Percentiles rank a stretch among this genome's conserved stretches.
Evolutionary conservation across 2,329 filamentous ascomycete genomes (phyloP).

Genomic region (Nothopassalora personata): DNA sequence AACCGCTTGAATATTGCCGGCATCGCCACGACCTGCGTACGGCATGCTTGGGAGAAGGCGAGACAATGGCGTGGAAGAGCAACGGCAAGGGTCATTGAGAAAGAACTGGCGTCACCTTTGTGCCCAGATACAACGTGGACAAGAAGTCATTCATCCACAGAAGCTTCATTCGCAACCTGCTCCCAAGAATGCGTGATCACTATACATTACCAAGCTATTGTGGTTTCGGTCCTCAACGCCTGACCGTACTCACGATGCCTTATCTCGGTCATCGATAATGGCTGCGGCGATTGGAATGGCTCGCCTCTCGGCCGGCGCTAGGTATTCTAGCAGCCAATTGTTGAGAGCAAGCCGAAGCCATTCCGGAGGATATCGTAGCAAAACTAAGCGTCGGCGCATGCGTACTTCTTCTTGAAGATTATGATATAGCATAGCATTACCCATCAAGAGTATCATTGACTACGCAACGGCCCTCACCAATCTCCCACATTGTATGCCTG

Average conservation of each 20-base stretch:
- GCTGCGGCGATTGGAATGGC: background rate
- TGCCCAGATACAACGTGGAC: background rate
- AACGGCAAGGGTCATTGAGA: no score
- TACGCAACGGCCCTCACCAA: background rate
- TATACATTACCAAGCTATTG: background rate
- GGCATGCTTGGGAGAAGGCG: conserved; percentile 6
- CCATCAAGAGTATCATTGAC: no score
- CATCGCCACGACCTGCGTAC: conserved; percentile 39
- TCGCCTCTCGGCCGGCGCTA: background rate
- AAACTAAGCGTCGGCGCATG: background rate
- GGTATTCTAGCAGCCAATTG: background rate
- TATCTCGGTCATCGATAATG: background rate
- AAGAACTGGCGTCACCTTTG: no score
- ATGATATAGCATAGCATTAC: no score
- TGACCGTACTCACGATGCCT: background rate
- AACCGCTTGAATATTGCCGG: conserved; percentile 39
- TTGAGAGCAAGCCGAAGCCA: background rate
- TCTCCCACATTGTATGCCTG: background rate
- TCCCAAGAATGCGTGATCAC: background rate
- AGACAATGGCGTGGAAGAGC: background rate
- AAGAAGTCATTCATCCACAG: no score
- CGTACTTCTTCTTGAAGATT: background rate
- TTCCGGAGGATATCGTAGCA: background rate
- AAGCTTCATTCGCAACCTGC: background rate
- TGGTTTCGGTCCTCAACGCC: background rate